Evolutionary conservation across 2,329 filamentous ascomycete genomes (phyloP), one percentile per base, ranked within the genome.

Genomic region (Aspergillus brunneoviolaceus): DNA sequence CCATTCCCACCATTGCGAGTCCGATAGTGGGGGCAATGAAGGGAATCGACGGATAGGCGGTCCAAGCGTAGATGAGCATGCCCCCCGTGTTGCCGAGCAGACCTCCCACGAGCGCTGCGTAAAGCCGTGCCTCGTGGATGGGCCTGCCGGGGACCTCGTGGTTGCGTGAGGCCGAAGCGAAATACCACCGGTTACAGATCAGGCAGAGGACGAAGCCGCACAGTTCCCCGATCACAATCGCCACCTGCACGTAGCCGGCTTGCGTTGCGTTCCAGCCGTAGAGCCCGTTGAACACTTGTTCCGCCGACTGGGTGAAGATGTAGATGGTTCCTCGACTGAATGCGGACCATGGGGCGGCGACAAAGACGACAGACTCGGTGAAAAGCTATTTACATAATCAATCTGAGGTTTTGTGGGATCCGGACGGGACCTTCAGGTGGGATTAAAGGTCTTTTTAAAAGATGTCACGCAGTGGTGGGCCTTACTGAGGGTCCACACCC

Each of bases 321-420:
- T 77, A 80, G 0, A 79, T 63, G 2, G 76, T 77, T 2, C 77
- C 77, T 59, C 76, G 73, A 0, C 76, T 76, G 62, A 80, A 80
- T 6, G 71, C 69, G 14, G 77, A 75, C 77, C 77, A 80, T 1
- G 79, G 63, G 2, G 76, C 75, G 48, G 78, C 75, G 49, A 74
- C 74, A 10, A 73, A 77, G 1, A 80, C 73, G 6, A 81, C 74
- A 0, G 74, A 75, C 54, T 79, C 77, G 3, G 76, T 79, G 61
- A 74, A 66, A 1, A 77, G 71, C 68, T 21, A 21, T 21, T 21
- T 21, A 21, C 21, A 21, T 21, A 21, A 21, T 21, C 21, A 21
- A 21, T 21, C 2, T 21, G 21, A 21, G 21, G 21, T 21, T 21
- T 21, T 21, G 21, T 21, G 21, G 21, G 21, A 21, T 21, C 21